Conservation (phyloP, 176 grass and related monocot species). For the Metroxylon sagu region DNA sequence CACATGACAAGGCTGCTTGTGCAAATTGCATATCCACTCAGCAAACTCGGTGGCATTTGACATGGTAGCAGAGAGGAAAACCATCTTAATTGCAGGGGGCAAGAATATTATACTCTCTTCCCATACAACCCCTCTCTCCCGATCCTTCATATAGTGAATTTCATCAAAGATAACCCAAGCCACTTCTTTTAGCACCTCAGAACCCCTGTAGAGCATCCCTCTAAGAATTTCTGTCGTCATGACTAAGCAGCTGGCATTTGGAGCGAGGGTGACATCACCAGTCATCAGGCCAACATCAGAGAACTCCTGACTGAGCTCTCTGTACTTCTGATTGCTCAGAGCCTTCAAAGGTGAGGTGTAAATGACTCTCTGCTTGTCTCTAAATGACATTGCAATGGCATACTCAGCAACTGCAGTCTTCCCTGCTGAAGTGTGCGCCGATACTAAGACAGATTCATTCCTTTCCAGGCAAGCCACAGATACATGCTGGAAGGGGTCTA, state of each 20-base stretch:
- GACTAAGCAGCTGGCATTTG: constrained; percentile 86
- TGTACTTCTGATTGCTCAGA: constrained; percentile 97
- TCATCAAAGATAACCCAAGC: constrained; percentile 99
- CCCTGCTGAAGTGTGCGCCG: constrained; percentile 91
- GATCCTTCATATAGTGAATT: constrained; percentile 99
- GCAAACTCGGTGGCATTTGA: constrained; percentile 97
- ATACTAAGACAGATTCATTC: constrained; percentile 82
- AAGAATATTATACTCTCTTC: constrained; percentile 98
- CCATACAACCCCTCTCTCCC: constrained; percentile 92
- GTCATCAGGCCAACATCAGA: constrained; percentile 92
- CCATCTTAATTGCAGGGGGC: constrained; percentile 95
- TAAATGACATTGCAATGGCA: constrained; percentile 90
- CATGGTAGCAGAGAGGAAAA: constrained; percentile 96
- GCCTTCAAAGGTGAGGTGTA: constrained; percentile 94
- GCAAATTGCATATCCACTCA: constrained; percentile 93
- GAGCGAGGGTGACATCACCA: constrained; percentile 83
- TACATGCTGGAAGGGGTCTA: constrained; percentile 87
- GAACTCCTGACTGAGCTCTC: constrained; percentile 89
- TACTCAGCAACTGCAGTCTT: constrained; percentile 91
- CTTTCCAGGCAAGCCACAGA: constrained; percentile 83
- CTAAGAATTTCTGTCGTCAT: constrained; percentile 98
- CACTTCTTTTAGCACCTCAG: constrained; percentile 95
- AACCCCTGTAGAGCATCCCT: constrained; percentile 94
- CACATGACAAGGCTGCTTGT: constrained; percentile 93
- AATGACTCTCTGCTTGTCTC: constrained; percentile 89